These are phyloP conservation scores for Vitellaria paradoxa DNA, from an alignment of 179 eudicot genomes.

Conservation along the genomic window DNA sequence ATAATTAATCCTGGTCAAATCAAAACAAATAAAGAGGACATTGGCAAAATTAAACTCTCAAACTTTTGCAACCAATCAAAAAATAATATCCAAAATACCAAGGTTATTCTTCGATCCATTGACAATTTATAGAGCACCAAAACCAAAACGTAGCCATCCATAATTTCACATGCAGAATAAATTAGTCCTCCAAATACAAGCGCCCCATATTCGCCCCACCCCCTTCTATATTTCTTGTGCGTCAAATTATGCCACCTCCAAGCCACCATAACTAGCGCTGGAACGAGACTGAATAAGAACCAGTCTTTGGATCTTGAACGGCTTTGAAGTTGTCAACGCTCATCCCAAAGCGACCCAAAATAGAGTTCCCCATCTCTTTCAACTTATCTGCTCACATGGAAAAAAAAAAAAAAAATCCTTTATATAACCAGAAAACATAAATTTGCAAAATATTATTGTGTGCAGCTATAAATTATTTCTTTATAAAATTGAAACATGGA, in stretches of 20 bases:
- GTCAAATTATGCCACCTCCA: background rate
- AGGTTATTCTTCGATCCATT: background rate
- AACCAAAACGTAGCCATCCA: background rate
- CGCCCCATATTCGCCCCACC: background rate
- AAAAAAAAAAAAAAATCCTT: background rate
- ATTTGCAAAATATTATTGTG: background rate
- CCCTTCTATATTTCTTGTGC: background rate
- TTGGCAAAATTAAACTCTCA: background rate
- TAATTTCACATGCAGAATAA: background rate
- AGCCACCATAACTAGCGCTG: constrained; percentile 34
- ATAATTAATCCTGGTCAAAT: no score
- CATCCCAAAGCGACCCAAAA: constrained; percentile 96
- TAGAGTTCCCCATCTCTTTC: constrained; percentile 84
- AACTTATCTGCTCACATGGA: constrained; percentile 58
- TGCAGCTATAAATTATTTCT: no score
- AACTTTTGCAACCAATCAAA: background rate
- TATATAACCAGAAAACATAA: background rate
- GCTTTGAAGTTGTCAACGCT: constrained; percentile 96
- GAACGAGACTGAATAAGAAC: constrained; percentile 83
- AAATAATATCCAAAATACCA: background rate
- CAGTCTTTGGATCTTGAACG: constrained; percentile 91
- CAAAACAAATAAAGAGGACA: no score
- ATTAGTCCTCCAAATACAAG: background rate
- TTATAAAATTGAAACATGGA: background rate
- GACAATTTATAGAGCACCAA: background rate